A percentile compares a stretch with the other conserved stretches of the same genome.
phyloP scores from a whole-genome alignment of 2,329 filamentous ascomycete species.

The Mycosphaerelloides madeirae region DNA sequence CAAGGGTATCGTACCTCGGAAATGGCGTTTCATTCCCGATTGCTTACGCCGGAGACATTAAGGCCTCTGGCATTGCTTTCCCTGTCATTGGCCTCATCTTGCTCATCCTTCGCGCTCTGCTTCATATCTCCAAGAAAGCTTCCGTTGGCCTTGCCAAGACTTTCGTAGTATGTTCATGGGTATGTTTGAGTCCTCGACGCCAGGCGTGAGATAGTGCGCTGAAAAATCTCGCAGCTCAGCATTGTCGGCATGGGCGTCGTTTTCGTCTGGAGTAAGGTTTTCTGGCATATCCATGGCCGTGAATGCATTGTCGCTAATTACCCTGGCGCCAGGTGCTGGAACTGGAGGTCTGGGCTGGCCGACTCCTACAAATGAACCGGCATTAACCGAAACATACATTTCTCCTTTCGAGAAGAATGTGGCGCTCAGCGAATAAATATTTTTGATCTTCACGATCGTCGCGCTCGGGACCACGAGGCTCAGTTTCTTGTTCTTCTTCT shows the following conservation, averaged over 20 bases:
- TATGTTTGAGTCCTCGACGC: no score
- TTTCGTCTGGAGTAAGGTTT: background rate
- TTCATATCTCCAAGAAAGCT: background rate
- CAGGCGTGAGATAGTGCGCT: background rate
- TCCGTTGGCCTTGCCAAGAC: background rate
- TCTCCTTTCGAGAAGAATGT: background rate
- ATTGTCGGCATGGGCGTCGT: background rate
- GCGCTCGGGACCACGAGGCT: background rate
- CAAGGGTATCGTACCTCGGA: conserved; percentile 1
- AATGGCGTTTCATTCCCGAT: background rate
- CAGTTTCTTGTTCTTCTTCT: conserved; percentile 1
- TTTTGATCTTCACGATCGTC: background rate
- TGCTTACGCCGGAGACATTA: background rate
- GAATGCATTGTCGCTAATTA: background rate
- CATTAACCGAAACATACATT: background rate
- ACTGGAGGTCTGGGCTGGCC: background rate
- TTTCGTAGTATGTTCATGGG: background rate
- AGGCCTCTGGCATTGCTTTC: background rate
- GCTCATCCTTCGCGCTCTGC: background rate
- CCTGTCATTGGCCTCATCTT: background rate
- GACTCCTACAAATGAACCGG: background rate
- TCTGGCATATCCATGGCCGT: background rate
- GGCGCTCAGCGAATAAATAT: background rate
- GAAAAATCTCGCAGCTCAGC: background rate
- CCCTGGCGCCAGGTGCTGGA: background rate